Evolutionary conservation across 495 filamentous ascomycete genomes (phyloP), one percentile per base, ranked within the genome.

Genomic region (Pseudoneurospora amorphoporcata): DNA sequence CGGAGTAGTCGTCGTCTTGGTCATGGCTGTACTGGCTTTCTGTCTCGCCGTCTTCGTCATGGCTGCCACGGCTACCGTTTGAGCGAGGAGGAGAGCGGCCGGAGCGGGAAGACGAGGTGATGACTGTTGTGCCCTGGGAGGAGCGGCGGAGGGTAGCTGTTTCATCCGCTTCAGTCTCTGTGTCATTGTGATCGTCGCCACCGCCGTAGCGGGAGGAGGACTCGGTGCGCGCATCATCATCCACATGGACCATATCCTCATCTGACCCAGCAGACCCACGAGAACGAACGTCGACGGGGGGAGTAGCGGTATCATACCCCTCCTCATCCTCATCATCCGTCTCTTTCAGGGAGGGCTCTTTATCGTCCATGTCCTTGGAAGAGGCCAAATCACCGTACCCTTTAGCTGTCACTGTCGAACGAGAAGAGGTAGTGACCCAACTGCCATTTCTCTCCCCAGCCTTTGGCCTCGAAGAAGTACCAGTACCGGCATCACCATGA

Each of bases 41-140:
- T 23, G 23, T 23, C 23, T 23, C 53, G 8, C 6, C 14, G 23
- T 65, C 47, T 23, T 32, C 29, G 14, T 61, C 14, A 3, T 65
- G 53, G 6, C 53, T 65, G 3, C 14, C 14, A 8, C 37, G 53
- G 6, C 53, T 65, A 3, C 14, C 29, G 7, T 37, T 35, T 35
- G 53, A 65, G 12, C 53, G 53, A 1, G 19, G 23, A 23, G 23
- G 1, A 29, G 47, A 58, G 6, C 47, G 47, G 12, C 47, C 53
- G 14, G 53, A 65, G 12, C 29, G 23, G 3, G 53, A 65, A 17
- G 90, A 90, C 74, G 90, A 88, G 10, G 91, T 91, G 75, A 85
- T 82, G 47, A 86, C 83, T 43, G 83, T 86, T 68, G 82, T 84
- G 0, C 78, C 81, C 0, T 77, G 71, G 71, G 80, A 82, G 5